Evolutionary conservation across 2,329 filamentous ascomycete genomes (phyloP).

Genomic region (Myriosclerotinia curreyana): DNA sequence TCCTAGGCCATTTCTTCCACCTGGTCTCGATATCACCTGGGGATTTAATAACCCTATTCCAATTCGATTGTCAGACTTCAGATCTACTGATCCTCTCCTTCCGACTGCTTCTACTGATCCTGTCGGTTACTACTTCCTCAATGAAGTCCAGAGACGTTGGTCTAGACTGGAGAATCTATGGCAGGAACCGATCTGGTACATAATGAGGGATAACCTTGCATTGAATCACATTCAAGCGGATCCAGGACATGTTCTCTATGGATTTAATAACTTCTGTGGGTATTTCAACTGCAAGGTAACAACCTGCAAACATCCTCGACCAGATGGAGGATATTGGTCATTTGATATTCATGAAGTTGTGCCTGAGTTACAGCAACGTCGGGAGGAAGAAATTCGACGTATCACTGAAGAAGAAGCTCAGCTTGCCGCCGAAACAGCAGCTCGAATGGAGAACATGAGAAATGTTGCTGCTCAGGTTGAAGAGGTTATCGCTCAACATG

Average conservation of each 20-base stretch:
- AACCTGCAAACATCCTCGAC: neutral
- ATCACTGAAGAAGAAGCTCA: neutral
- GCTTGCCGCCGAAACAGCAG: no score
- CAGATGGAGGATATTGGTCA: neutral
- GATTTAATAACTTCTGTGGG: neutral
- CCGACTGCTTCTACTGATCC: neutral
- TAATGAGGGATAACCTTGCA: neutral
- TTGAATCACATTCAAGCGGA: neutral
- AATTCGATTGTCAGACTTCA: neutral
- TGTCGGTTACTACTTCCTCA: neutral
- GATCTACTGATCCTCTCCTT: neutral
- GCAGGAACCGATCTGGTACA: neutral
- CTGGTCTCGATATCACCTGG: neutral
- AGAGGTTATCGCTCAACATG: neutral
- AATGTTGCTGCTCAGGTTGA: neutral
- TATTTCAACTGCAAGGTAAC: neutral
- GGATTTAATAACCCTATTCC: neutral
- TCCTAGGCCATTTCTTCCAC: neutral
- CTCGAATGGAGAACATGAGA: neutral
- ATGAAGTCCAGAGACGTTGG: conserved; percentile 1
- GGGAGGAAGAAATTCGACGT: neutral
- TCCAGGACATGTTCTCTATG: neutral
- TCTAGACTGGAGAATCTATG: neutral
- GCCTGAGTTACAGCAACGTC: neutral
- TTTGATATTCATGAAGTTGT: neutral